Evolutionary conservation across 306 rosid species (phyloP).

Genomic region (Acacia confusa): DNA sequence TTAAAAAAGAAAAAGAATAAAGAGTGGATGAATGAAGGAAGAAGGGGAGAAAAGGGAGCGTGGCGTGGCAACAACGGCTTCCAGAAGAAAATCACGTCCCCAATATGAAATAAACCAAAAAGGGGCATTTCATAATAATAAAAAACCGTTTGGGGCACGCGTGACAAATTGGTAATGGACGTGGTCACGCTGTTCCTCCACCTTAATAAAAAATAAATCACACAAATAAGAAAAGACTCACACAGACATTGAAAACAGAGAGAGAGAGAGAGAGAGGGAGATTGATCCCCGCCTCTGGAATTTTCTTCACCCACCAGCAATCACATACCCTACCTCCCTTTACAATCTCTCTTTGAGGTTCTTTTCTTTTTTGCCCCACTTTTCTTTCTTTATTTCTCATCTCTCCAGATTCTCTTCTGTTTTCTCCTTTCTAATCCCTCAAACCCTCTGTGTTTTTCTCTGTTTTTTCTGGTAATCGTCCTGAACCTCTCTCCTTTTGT

Average conservation of each 20-base stretch:
- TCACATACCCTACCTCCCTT: not conserved
- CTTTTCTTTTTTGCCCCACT: not conserved
- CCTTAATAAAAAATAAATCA: too few relatives aligned
- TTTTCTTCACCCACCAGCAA: conserved; percentile 41
- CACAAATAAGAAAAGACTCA: not conserved
- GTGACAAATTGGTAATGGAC: conserved; percentile 1
- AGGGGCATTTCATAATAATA: not conserved
- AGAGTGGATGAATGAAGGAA: not conserved
- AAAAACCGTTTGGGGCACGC: conserved; percentile 18
- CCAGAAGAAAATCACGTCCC: conserved; percentile 23
- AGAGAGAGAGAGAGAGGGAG: not conserved
- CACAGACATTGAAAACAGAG: not conserved
- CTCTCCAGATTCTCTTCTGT: conserved; percentile 1
- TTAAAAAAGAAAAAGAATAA: not conserved
- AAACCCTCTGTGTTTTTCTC: not conserved
- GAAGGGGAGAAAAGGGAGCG: not conserved
- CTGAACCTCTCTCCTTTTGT: not conserved
- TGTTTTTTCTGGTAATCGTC: not conserved
- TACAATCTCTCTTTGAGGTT: not conserved
- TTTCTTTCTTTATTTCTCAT: not conserved
- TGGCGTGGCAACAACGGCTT: conserved; percentile 35
- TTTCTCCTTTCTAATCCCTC: not conserved
- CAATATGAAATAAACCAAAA: not conserved
- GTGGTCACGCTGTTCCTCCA: conserved; percentile 2
- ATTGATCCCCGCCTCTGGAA: conserved; percentile 20